These are phyloP conservation scores for Senecio squalidus DNA, from an alignment of 140 eudicot species.

Conservation along the genomic window DNA sequence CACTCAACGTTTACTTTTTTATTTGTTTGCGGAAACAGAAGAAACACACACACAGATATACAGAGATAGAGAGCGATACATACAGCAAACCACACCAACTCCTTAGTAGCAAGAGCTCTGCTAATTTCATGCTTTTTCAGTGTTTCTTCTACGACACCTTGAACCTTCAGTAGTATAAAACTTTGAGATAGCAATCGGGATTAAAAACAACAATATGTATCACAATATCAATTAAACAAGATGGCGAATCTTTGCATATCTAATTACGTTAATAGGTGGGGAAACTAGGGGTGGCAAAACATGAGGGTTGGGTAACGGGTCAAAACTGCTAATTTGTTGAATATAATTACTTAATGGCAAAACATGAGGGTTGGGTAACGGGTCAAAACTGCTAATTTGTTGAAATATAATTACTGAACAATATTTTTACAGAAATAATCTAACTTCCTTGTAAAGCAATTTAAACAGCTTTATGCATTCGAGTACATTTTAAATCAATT, in stretches of 20 bases:
- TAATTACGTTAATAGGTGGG: neutral
- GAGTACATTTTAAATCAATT: neutral
- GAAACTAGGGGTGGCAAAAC: neutral
- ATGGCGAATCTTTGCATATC: neutral
- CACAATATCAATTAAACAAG: neutral
- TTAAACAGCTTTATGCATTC: too few relatives aligned
- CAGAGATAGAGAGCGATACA: conserved; percentile 19
- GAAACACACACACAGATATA: neutral
- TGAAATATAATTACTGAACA: too few relatives aligned
- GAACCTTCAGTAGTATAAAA: conserved; percentile 39
- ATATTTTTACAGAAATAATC: too few relatives aligned
- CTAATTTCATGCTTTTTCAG: conserved; percentile 58
- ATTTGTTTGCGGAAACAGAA: too few relatives aligned
- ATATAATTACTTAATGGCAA: too few relatives aligned
- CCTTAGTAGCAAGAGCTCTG: conserved; percentile 62
- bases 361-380: neutral
- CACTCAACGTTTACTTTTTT: neutral
- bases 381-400: neutral
- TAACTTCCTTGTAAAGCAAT: too few relatives aligned
- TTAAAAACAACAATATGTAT: neutral
- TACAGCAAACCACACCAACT: conserved; percentile 80
- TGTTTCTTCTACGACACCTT: conserved; percentile 47
- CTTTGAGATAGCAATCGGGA: neutral
- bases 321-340: neutral
- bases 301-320: neutral